Percentiles rank a stretch among this genome's conserved stretches.
Evolutionary conservation across 2,329 filamentous ascomycete species (phyloP).

Genomic region (Stromatinia cepivora): DNA sequence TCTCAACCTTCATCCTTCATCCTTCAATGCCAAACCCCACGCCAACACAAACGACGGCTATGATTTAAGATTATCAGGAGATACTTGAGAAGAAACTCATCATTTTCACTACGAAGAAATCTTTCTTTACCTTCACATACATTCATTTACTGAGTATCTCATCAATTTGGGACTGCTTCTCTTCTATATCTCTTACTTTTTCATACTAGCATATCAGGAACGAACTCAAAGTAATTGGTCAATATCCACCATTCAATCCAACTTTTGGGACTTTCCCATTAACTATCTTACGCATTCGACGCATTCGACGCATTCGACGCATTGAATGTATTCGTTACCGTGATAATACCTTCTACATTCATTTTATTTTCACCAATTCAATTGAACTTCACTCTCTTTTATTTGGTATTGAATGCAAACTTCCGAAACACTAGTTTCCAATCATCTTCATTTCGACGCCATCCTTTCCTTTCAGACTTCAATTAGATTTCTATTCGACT

Average conservation of each 20-base stretch:
- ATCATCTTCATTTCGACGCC: background rate
- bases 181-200: background rate
- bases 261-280: background rate
- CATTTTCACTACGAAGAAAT: background rate
- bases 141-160: background rate
- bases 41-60: no score
- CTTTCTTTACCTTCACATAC: background rate
- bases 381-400: background rate
- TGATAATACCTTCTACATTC: background rate
- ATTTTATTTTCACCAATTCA: background rate
- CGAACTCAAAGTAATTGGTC: background rate
- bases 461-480: conserved; percentile 10
- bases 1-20: no score
- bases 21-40: no score
- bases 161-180: background rate
- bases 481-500: background rate
- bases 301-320: background rate
- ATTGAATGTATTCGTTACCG: no score
- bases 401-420: background rate
- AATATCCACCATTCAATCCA: background rate
- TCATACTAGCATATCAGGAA: background rate
- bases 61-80: background rate
- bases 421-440: background rate
- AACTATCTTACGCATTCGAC: background rate
- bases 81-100: background rate